Conservation (phyloP, 192 early-diverging fungal genomes). For the Mycoemilia scoparia region DNA sequence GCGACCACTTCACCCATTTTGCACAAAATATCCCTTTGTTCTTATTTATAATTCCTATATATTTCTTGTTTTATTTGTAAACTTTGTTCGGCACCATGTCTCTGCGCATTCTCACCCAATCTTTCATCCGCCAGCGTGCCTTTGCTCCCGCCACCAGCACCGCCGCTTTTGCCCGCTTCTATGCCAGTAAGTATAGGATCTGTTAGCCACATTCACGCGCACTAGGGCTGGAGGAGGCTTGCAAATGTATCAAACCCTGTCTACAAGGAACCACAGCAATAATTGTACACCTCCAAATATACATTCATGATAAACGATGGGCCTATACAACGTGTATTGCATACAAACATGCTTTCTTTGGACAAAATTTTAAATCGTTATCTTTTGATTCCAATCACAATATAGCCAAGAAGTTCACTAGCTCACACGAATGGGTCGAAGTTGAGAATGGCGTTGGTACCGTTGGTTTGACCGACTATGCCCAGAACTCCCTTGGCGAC, state of each 20-base stretch:
- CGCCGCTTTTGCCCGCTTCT: conserved; percentile 21
- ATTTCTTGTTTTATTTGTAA: conserved; percentile 1
- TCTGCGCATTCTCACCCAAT: conserved; percentile 11
- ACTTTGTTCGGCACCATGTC: no score
- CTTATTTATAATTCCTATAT: conserved; percentile 1
- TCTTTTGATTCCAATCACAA: conserved; percentile 1
- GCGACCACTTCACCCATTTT: no score
- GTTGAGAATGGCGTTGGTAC: conserved; percentile 59
- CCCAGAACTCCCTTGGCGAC: conserved; percentile 79
- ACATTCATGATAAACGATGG: no score
- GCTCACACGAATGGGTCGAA: conserved; percentile 84
- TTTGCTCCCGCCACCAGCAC: conserved; percentile 12
- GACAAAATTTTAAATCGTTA: background rate
- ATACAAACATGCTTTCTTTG: background rate
- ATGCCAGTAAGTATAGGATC: conserved; percentile 21
- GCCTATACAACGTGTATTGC: background rate
- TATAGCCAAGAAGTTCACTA: conserved; percentile 58
- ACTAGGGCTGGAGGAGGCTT: background rate
- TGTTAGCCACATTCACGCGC: background rate
- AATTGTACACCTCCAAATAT: no score
- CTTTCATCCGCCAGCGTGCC: conserved; percentile 12
- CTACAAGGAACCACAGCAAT: no score
- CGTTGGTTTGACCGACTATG: conserved; percentile 83
- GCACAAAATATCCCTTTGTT: no score
- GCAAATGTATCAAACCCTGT: no score